Base-by-base conservation (phyloP, 352 stramenopile genomes). In the Phytophthora hybrid region DNA sequence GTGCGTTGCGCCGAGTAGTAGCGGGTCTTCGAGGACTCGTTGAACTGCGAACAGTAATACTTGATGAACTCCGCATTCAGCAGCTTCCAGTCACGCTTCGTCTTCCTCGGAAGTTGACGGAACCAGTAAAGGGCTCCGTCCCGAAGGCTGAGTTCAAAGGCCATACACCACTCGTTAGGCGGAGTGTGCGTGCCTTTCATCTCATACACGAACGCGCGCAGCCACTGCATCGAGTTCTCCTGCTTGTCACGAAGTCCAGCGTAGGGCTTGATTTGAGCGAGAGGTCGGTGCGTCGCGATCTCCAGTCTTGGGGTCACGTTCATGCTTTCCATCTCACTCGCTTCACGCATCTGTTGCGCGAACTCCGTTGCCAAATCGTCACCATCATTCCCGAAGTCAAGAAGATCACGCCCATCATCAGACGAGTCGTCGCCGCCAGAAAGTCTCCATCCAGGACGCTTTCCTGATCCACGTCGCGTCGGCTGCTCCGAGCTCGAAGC, bases 221-320 rank as follows among this genome's bases (percentile, higher is more conserved):
- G n/a, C 60, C 60, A 67, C 49, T 59, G 47, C 14, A 67, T 67
- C 1, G 60, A 67, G 19, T 49, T 39, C 60, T 67, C 60, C n/a
- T 19, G 52, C 49, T 59, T 49, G 41, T 63, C 23, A 10, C 60
- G 29, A 23, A 11, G 29, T 5, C 34, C 47, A 5, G 19, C 5
- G 32, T 49, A 67, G 3, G 52, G 49, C 19, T 59, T 44, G 23
- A 67, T 67, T 5, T 59, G 51, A 0, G 7, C 47, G 7, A 67
- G 31, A 13, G 32, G 31, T 13, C n/a, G 5, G 32, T 67, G 47
- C 18, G 60, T 59, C 3, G 32, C 14, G 3, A 67, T 34, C 47
- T 59, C 60, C 5, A 60, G 8, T n/a, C 29, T 47, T 21, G 32
- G 32, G 21, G 47, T 39, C 31, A 32, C 1, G 11, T 10, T 19